Evolutionary conservation across 768 basidiomycete genomes (phyloP), one percentile per base, ranked within the genome.

Genomic region (Lenzites betulinus): DNA sequence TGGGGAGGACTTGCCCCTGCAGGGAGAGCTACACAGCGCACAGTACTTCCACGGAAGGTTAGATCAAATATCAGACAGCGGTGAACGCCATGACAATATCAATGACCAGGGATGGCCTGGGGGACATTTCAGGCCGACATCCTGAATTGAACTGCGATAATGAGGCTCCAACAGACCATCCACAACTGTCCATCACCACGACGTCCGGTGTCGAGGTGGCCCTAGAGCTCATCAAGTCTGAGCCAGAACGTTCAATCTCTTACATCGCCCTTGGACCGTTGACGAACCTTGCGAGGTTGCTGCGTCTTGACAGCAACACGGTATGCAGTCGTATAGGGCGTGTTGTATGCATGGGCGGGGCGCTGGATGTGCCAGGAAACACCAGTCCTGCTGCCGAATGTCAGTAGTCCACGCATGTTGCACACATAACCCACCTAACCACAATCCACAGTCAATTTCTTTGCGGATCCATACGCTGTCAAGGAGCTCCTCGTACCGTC

Each of bases 291-390:
- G 92, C 92, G 1, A 75, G 77, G 35, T 77, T 90, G 59, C 75
- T 91, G 70, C 81, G 79, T 7, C 66, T 77, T 43, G 81, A 92
- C 64, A 78, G 81, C 11, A 69, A 76, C 36, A 75, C 81, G 12
- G 77, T 94, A 30, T 73, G 74, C 8, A 73, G 81, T 13, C 83
- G 83, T 43, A 82, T 93, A 28, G 91, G 87, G 5, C 81, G 87
- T n/a, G 76, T 98, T 8, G 75, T 95, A 22, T 88, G 86, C 71
- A 96, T 98, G 93, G 95, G 95, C n/a, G 95, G 93, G 15, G 90
- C 93, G 2, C 71, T 98, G 23, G 93, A 95, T 64, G 90, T 93
- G 33, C 93, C 95, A 0, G 95, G 95, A 2, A 98, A 96, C 66
- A 89, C 87, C 0, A 84, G 80, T 25, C 85, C 93, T 8, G 79